These are phyloP conservation scores for Rhododendron ovatum DNA, from an alignment of 148 eudicot species.

Conservation along the genomic window DNA sequence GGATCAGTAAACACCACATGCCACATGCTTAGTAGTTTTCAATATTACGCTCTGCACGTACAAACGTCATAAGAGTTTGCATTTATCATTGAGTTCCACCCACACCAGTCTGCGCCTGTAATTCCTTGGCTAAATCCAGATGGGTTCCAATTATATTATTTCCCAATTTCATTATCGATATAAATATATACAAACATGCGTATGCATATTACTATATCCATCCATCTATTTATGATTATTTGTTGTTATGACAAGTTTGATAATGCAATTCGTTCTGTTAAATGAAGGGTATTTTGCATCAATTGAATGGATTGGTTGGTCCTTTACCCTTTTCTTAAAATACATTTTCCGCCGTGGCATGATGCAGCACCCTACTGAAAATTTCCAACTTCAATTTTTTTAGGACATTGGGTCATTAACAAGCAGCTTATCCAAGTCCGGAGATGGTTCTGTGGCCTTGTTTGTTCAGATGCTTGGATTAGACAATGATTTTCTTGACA, in stretches of 20 bases:
- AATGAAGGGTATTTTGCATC: background rate
- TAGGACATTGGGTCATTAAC: conserved; percentile 42
- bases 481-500: conserved; percentile 68
- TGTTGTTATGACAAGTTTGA: background rate
- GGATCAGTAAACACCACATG: background rate
- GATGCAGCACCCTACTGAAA: background rate
- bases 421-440: conserved; percentile 33
- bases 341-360: background rate
- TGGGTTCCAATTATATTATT: background rate
- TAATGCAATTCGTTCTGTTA: background rate
- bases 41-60: background rate
- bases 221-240: background rate
- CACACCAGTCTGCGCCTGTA: background rate
- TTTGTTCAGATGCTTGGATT: conserved; percentile 83
- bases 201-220: background rate
- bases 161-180: background rate
- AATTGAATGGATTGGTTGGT: background rate
- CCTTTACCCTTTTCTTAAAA: background rate
- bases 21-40: background rate
- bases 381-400: conserved; percentile 7
- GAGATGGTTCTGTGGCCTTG: conserved; percentile 63
- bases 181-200: background rate
- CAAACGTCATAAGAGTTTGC: background rate
- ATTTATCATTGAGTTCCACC: background rate
- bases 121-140: background rate